These are phyloP conservation scores for Citrus mangshanensis DNA, from an alignment of 345 rosid species.

Conservation along the genomic window DNA sequence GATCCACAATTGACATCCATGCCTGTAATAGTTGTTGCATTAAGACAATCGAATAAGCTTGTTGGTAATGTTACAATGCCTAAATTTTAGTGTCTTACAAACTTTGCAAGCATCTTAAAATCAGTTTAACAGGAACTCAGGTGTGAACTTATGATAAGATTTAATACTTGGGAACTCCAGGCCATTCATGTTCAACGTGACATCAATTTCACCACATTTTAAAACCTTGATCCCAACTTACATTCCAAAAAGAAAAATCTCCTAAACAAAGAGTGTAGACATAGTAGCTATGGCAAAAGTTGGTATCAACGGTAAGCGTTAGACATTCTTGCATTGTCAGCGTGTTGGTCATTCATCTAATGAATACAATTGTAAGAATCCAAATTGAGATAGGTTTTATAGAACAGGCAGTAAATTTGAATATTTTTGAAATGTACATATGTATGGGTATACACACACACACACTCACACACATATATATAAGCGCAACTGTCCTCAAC, in stretches of 20 bases:
- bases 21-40: slow-evolving; percentile 39
- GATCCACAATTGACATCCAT: slow-evolving; percentile 90
- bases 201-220: background rate
- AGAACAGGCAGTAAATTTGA: background rate
- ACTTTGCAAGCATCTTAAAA: background rate
- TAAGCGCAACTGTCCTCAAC: background rate
- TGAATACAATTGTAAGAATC: background rate
- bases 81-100: background rate
- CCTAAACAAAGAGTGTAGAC: too few relatives aligned
- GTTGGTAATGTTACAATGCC: background rate
- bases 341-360: background rate
- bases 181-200: background rate
- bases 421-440: background rate
- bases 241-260: too few relatives aligned
- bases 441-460: too few relatives aligned
- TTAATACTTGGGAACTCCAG: background rate
- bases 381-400: background rate
- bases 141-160: background rate
- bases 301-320: background rate
- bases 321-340: background rate
- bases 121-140: background rate
- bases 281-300: background rate
- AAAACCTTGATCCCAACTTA: background rate
- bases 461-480: too few relatives aligned
- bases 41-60: background rate